Base-by-base conservation (phyloP, 495 filamentous ascomycete genomes). In the Peziza echinospora region DNA sequence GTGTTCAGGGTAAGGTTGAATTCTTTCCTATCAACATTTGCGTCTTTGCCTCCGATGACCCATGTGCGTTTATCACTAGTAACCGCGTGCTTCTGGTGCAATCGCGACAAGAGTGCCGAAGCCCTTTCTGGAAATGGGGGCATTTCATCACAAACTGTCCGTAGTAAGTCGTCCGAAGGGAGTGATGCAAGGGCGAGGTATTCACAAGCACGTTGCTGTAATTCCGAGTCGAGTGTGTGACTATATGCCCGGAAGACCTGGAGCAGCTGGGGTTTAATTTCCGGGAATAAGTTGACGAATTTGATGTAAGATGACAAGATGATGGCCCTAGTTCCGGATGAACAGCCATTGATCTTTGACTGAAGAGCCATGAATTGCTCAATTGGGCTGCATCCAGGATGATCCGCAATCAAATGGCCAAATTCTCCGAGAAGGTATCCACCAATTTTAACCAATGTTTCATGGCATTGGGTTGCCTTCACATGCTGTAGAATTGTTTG, bases 61-160 rank as follows among this genome's bases (percentile, higher is more conserved):
- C 87, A 97, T 0, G 89, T 96, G 48, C 89, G 72, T 64, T 85
- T 92, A 60, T 96, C 91, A 54, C 78, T 87, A 2, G 83, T 84
- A 41, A 78, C 77, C 17, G 81, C 82, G 52, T 89, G 84, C 63
- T 86, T 93, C 64, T 89, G 82, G 61, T 96, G 89, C 24, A 99
- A 71, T 26, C 91, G 72, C 11, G 86, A 94, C 22, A 99, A 65
- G 23, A 99, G 67, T 2, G 89, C 89, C 3, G 86, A 94, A 17
- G 87, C 73, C 44, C 91, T 74, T 62, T 99, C 86, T 0, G 91
- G 91, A 66, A 96, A 99, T 0, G 91, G 86, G 11, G 91, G 91
- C 91, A 99, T 96, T 59, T 99, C 91, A 56, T 99, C 91, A 62
- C 84, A 93, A 1, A 99, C 82, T 1, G 91, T 96, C 43, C 91